Conservation (phyloP, 2,329 filamentous ascomycete species). For the Neocatenulostroma microsporum region DNA sequence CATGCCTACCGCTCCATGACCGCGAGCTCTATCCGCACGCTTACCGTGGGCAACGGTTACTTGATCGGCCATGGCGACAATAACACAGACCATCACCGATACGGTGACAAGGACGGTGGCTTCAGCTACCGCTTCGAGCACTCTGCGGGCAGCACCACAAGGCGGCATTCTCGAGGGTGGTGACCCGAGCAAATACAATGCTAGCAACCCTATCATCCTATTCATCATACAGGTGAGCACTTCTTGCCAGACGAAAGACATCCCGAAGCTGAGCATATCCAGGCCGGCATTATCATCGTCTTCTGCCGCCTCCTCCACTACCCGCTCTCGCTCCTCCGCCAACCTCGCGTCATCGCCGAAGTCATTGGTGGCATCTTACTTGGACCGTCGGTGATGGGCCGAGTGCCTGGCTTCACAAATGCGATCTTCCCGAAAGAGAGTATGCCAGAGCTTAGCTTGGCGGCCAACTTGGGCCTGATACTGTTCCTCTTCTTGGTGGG, state of each 20-base stretch:
- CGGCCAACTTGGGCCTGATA: slow-evolving; percentile 75
- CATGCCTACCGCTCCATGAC: not conserved
- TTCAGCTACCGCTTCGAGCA: slow-evolving; percentile 20
- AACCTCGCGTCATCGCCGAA: slow-evolving; percentile 76
- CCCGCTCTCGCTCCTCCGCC: slow-evolving; percentile 66
- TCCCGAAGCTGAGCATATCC: slow-evolving; percentile 35
- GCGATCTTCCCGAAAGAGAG: slow-evolving; percentile 70
- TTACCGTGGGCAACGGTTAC: too few relatives aligned
- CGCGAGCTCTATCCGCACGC: too few relatives aligned
- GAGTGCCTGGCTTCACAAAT: slow-evolving; percentile 67
- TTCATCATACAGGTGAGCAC: slow-evolving; percentile 64
- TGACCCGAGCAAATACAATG: slow-evolving; percentile 60
- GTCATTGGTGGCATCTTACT: slow-evolving; percentile 78
- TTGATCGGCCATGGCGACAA: slow-evolving; percentile 19
- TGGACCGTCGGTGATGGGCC: slow-evolving; percentile 80
- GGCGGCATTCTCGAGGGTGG: slow-evolving; percentile 64
- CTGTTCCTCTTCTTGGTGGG: slow-evolving; percentile 84
- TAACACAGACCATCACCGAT: slow-evolving; percentile 16
- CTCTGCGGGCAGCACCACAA: slow-evolving; percentile 43
- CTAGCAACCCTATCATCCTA: slow-evolving; percentile 63
- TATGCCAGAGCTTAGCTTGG: slow-evolving; percentile 66
- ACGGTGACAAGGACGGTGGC: slow-evolving; percentile 19
- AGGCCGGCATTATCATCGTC: slow-evolving; percentile 66
- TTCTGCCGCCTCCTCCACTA: slow-evolving; percentile 68
- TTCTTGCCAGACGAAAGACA: not conserved